These are phyloP conservation scores for Liquidambar formosana DNA, from an alignment of 164 flowering plant genomes.

Conservation along the genomic window DNA sequence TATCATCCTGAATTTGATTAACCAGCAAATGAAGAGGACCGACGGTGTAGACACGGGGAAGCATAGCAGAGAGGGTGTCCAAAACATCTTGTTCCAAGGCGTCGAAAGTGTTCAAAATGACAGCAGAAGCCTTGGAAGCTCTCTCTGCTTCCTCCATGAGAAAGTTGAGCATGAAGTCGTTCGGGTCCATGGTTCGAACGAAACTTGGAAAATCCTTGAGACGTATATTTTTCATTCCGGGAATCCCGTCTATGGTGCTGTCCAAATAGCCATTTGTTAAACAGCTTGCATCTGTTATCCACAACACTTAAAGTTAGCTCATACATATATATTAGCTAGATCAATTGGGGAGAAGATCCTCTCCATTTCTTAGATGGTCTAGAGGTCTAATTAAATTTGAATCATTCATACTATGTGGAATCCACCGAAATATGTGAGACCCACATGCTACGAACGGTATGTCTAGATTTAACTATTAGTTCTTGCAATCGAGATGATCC, in stretches of 20 bases:
- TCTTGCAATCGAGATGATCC: no score
- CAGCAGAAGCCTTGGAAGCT: constrained; percentile 10
- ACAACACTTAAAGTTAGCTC: not conserved
- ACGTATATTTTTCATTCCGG: constrained; percentile 31
- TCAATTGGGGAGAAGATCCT: no score
- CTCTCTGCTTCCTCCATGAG: constrained; percentile 3
- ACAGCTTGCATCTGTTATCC: constrained; percentile 29
- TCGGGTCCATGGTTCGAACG: constrained; percentile 20
- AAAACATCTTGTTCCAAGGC: constrained; percentile 22
- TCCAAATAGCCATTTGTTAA: constrained; percentile 33
- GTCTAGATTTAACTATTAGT: no score
- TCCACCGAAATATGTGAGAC: no score
- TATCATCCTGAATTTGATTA: not conserved
- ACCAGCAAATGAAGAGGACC: constrained; percentile 31
- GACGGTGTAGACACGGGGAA: constrained; percentile 15
- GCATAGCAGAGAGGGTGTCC: constrained; percentile 7
- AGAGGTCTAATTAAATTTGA: not conserved
- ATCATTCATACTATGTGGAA: no score
- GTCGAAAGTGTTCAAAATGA: constrained; percentile 25
- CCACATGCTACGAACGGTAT: no score
- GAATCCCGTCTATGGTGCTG: constrained; percentile 34
- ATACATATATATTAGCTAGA: not conserved
- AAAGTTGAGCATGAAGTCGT: constrained; percentile 20
- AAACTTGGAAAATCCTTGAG: constrained; percentile 30
- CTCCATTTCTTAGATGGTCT: not conserved